phyloP scores from a whole-genome alignment of 129 eudicot genomes.

The Deinandra increscens region DNA sequence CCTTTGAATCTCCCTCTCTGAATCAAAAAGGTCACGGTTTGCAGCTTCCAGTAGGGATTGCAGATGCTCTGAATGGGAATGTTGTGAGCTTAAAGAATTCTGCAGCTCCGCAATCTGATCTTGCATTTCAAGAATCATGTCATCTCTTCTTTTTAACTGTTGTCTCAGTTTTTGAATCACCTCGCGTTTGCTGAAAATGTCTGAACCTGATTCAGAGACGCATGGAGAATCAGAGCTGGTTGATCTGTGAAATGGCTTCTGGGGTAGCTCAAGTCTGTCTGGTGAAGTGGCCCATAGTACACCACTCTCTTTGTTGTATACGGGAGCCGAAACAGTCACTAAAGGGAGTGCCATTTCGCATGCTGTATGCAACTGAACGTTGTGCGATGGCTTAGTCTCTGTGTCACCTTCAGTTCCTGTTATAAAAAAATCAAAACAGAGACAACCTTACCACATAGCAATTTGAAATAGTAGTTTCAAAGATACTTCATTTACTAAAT shows the following conservation, averaged over 20 bases:
- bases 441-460: background rate
- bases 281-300: conserved; percentile 88
- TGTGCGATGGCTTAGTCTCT: conserved; percentile 45
- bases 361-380: conserved; percentile 51
- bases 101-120: conserved; percentile 86
- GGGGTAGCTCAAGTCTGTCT: conserved; percentile 76
- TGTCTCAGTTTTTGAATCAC: conserved; percentile 88
- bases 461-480: background rate
- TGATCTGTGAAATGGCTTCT: conserved; percentile 78
- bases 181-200: conserved; percentile 83
- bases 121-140: conserved; percentile 91
- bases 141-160: conserved; percentile 85
- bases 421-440: background rate
- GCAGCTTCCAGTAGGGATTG: conserved; percentile 70
- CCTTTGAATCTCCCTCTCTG: conserved; percentile 91
- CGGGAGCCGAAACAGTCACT: conserved; percentile 63
- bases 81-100: conserved; percentile 51
- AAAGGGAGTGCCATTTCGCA: conserved; percentile 64
- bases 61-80: conserved; percentile 69
- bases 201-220: conserved; percentile 91
- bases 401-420: conserved; percentile 52
- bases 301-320: conserved; percentile 62
- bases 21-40: conserved; percentile 75
- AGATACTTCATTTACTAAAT: background rate
- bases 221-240: conserved; percentile 86